Evolutionary conservation across 1,284 basidiomycete species (phyloP), one percentile per base, ranked within the genome.

Genomic region (Leccinum griseonigrum): DNA sequence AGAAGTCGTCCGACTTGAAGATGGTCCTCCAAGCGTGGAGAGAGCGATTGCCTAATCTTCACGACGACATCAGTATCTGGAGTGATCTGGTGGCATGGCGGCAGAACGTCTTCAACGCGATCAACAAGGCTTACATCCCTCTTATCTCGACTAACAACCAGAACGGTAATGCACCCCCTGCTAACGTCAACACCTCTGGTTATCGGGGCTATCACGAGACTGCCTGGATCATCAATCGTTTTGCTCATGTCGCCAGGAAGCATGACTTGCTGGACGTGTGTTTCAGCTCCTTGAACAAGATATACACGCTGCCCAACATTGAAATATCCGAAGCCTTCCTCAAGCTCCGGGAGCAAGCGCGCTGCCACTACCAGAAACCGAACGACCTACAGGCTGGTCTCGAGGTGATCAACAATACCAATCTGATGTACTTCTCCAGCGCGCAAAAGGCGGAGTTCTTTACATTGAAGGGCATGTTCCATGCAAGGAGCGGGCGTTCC

Each of bases 131-230:
- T 0, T 99, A 99, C 69, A 88, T 99, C 56, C 97, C 97, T 7
- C 85, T 99, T 60, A 94, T 97, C 64, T 80, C 76, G 3, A 78
- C 78, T 13, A 81, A 80, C 61, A 72, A 72, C 40, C 85, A 85
- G 68, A 77, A 78, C 18, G 78, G 78, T 28, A 81, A 81, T 29
- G 74, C 81, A 31, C 78, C 77, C 5, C 75, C 83, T 7, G 84
- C 80, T 52, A 91, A 84, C 64, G 78, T 85, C 48, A 93, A 89
- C 64, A 98, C 96, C 2, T 94, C 90, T 72, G 97, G 97, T 4
- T 99, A 95, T 76, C 86, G 98, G 59, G 98, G 97, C n/a, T 99
- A 95, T 75, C 98, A 99, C 74, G 97, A 99, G 81, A 99, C 96
- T 0, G 97, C 97, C 3, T 99, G 97, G 98, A 99, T 98, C 75